These are phyloP conservation scores for Acanthochlamys bracteata DNA, from an alignment of 106 monocot species.

Conservation along the genomic window DNA sequence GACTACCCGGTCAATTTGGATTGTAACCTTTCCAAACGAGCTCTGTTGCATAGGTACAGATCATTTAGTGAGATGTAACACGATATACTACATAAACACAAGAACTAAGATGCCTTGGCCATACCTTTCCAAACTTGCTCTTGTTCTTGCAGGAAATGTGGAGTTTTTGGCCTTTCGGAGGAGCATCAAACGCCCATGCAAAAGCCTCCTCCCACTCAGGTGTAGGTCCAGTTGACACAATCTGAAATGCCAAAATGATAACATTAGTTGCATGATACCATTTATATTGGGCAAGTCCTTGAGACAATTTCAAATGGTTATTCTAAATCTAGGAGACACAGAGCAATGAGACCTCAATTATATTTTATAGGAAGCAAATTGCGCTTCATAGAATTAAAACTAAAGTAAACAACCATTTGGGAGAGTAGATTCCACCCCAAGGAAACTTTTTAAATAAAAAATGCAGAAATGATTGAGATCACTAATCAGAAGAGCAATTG, in stretches of 20 bases:
- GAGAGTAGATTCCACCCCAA: too few relatives aligned
- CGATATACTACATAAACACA: background rate
- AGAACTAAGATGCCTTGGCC: background rate
- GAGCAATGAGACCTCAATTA: too few relatives aligned
- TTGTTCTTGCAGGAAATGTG: slow-evolving; percentile 99
- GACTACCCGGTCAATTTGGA: slow-evolving; percentile 95
- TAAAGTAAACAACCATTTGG: too few relatives aligned
- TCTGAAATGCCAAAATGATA: slow-evolving; percentile 24
- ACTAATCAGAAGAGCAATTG: background rate
- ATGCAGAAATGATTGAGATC: background rate
- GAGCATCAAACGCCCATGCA: slow-evolving; percentile 94
- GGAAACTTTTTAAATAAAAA: too few relatives aligned
- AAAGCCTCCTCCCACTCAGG: slow-evolving; percentile 99
- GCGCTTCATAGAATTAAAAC: too few relatives aligned
- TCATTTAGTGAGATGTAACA: background rate
- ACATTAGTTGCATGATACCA: background rate
- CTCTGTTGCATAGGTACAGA: slow-evolving; percentile 34
- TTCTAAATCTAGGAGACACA: too few relatives aligned
- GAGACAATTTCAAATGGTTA: too few relatives aligned
- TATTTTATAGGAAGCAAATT: too few relatives aligned
- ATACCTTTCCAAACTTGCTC: slow-evolving; percentile 99
- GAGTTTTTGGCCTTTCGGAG: slow-evolving; percentile 97
- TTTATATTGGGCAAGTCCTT: too few relatives aligned
- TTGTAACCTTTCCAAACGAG: slow-evolving; percentile 94
- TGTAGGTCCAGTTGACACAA: slow-evolving; percentile 83